These are phyloP conservation scores for Suhomyces bokatorum DNA, from an alignment of 1,139 yeast species.

Conservation along the genomic window DNA sequence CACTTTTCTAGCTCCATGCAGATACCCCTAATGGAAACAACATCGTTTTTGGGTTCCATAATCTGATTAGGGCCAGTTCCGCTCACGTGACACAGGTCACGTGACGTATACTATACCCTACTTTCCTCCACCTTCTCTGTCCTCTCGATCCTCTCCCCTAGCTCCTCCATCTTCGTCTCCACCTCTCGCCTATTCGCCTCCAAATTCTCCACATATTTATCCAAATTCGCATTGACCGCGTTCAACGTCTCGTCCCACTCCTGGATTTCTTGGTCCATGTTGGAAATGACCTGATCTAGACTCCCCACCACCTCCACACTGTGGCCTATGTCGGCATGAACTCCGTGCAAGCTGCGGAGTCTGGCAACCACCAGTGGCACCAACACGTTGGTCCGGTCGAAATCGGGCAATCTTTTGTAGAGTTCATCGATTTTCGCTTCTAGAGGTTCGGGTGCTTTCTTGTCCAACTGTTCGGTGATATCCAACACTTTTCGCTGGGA, in stretches of 20 bases:
- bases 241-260: conserved; percentile 44
- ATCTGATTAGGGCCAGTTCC: too few relatives aligned
- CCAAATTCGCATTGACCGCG: conserved; percentile 38
- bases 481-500: conserved; percentile 19
- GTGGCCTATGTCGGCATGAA: conserved; percentile 44
- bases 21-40: too few relatives aligned
- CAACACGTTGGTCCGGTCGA: conserved; percentile 33
- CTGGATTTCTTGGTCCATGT: conserved; percentile 38
- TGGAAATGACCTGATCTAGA: conserved; percentile 37
- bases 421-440: conserved; percentile 39
- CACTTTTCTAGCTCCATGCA: too few relatives aligned
- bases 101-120: not conserved
- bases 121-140: not conserved
- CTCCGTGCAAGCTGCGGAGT: conserved; percentile 42
- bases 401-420: conserved; percentile 35
- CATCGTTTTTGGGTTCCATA: too few relatives aligned
- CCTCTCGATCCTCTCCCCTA: not conserved
- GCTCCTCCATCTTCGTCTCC: conserved; percentile 10
- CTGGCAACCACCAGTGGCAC: conserved; percentile 47
- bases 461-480: conserved; percentile 16
- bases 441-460: conserved; percentile 2
- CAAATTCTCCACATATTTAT: conserved; percentile 16
- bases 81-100: not conserved
- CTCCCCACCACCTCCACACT: conserved; percentile 27
- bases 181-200: conserved; percentile 14